Evolutionary conservation across 495 filamentous ascomycete species (phyloP).

Genomic region (Neurospora sp.): DNA sequence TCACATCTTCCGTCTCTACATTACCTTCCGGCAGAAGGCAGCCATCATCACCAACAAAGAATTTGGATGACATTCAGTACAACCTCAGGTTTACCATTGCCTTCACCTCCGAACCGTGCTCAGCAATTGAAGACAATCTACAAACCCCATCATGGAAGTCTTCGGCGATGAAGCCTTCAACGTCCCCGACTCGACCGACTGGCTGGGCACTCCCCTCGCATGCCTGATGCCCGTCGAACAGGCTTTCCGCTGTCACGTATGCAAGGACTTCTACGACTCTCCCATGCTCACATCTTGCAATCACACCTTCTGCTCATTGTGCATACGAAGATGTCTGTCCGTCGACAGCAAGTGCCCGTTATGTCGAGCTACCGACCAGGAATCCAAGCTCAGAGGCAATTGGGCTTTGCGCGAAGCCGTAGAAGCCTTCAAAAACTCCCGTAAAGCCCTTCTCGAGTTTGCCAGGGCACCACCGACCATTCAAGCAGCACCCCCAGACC

Average conservation of each 20-base stretch:
- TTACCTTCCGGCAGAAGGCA: not conserved
- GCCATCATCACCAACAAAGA: not conserved
- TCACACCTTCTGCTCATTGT: slow-evolving; percentile 94
- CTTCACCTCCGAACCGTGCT: not conserved
- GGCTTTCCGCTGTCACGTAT: slow-evolving; percentile 86
- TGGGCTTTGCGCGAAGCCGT: slow-evolving; percentile 76
- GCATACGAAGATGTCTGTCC: slow-evolving; percentile 76
- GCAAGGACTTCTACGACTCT: slow-evolving; percentile 91
- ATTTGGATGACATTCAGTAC: not conserved
- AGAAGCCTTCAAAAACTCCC: slow-evolving; percentile 59
- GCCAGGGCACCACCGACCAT: slow-evolving; percentile 34
- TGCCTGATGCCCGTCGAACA: slow-evolving; percentile 69
- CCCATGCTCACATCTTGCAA: slow-evolving; percentile 91
- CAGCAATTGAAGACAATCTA: not conserved
- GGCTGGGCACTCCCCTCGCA: slow-evolving; percentile 70
- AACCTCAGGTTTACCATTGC: not conserved
- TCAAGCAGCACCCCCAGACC: not conserved
- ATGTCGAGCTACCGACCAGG: slow-evolving; percentile 68
- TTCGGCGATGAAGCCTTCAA: slow-evolving; percentile 36
- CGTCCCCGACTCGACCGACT: slow-evolving; percentile 85
- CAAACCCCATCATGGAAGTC: slow-evolving; percentile 12
- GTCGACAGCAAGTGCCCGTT: slow-evolving; percentile 77
- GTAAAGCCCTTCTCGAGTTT: slow-evolving; percentile 51
- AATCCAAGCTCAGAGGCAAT: slow-evolving; percentile 74
- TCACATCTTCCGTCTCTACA: not conserved